Evolutionary conservation across 1,284 basidiomycete species (phyloP).

Genomic region (Fomitopsis schrenkii): DNA sequence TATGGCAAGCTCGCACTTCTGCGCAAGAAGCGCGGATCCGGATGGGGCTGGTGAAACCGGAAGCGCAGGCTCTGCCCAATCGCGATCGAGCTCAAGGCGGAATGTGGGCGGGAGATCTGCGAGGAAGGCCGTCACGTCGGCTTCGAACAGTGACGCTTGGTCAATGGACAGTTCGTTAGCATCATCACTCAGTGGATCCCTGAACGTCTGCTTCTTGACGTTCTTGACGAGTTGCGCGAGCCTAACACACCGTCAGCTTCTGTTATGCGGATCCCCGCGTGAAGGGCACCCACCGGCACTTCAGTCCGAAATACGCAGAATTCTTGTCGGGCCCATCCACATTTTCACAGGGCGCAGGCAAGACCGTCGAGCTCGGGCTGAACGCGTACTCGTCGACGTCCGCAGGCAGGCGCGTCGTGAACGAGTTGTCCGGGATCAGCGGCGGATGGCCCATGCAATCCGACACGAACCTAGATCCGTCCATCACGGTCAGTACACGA

Average conservation of each 20-base stretch:
- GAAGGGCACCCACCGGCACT: constrained; percentile 37
- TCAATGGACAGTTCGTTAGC: constrained; percentile 38
- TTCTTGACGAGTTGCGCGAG: constrained; percentile 49
- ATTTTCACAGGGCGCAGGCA: constrained; percentile 33
- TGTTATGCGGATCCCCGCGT: neutral
- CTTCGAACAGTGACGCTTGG: constrained; percentile 51
- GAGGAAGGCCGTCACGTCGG: constrained; percentile 52
- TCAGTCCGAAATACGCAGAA: constrained; percentile 41
- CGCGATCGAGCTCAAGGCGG: constrained; percentile 31
- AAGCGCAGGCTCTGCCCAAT: constrained; percentile 20
- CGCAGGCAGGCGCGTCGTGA: constrained; percentile 43
- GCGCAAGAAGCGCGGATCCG: constrained; percentile 33
- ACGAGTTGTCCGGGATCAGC: constrained; percentile 46
- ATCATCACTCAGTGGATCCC: constrained; percentile 33
- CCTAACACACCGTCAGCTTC: constrained; percentile 15
- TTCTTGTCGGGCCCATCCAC: constrained; percentile 25
- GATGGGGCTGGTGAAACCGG: constrained; percentile 11
- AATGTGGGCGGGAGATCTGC: constrained; percentile 43
- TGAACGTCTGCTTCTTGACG: constrained; percentile 40
- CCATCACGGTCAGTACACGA: neutral
- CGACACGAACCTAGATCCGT: constrained; percentile 52
- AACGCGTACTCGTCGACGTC: constrained; percentile 49
- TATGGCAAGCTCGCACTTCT: constrained; percentile 56
- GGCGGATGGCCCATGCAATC: constrained; percentile 60
- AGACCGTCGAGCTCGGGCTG: constrained; percentile 37